Percentiles rank a stretch among this genome's conserved stretches.
Evolutionary conservation across 2,329 filamentous ascomycete genomes (phyloP).

Genomic region (Sarocladium kiliense): DNA sequence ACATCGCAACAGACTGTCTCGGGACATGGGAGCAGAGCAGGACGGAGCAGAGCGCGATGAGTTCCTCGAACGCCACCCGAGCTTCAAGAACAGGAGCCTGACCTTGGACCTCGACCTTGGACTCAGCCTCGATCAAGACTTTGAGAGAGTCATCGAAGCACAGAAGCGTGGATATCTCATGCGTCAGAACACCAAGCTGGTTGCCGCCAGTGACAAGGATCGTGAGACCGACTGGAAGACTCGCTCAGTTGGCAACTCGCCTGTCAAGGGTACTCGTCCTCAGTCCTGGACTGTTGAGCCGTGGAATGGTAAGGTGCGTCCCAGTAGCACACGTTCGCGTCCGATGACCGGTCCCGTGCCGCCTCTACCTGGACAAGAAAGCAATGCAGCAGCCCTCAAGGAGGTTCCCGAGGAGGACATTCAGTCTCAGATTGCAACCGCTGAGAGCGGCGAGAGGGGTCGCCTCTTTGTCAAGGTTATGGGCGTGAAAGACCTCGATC

Average conservation of each 20-base stretch:
- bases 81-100: constrained; percentile 77
- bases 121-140: constrained; percentile 84
- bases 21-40: constrained; percentile 32
- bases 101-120: constrained; percentile 78
- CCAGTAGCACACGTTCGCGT: constrained; percentile 56
- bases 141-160: constrained; percentile 88
- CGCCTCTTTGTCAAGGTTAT: constrained; percentile 98
- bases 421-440: constrained; percentile 49
- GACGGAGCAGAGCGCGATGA: constrained; percentile 23
- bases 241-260: constrained; percentile 62
- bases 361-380: constrained; percentile 82
- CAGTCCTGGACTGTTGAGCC: constrained; percentile 96
- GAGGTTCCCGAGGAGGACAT: constrained; percentile 66
- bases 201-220: constrained; percentile 81
- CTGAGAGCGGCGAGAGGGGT: constrained; percentile 82
- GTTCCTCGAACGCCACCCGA: constrained; percentile 58
- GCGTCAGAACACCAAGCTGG: constrained; percentile 96
- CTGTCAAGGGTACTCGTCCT: constrained; percentile 70
- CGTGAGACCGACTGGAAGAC: constrained; percentile 48
- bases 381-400: constrained; percentile 63
- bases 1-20: constrained; percentile 51
- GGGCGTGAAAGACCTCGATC: constrained; percentile 89
- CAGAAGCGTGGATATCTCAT: constrained; percentile 99
- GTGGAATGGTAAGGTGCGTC: constrained; percentile 79
- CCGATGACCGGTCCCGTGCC: constrained; percentile 57